Conservation (phyloP, 257 asterid genomes). For the Solanum paucissectum region DNA sequence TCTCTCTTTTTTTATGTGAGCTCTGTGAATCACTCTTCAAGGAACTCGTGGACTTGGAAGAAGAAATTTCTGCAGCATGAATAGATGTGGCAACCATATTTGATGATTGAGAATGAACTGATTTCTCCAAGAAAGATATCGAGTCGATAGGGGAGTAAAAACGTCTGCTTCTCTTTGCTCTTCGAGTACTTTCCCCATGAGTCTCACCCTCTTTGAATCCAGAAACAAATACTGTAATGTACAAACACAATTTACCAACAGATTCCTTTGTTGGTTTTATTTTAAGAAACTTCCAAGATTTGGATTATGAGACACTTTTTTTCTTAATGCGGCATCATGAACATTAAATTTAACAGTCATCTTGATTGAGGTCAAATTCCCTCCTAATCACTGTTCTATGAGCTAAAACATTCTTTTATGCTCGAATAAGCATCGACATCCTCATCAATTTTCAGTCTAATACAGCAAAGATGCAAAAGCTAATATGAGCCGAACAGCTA, state of each 20-base stretch:
- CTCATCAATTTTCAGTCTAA: not conserved
- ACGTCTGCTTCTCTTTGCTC: conserved; percentile 21
- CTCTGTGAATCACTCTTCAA: not conserved
- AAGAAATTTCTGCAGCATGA: not conserved
- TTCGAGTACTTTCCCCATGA: conserved; percentile 1
- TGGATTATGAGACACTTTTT: not conserved
- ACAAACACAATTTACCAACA: not conserved
- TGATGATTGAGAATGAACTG: not conserved
- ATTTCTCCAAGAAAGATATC: not conserved
- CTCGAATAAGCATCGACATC: not conserved
- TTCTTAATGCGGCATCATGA: not conserved
- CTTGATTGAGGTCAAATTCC: not conserved
- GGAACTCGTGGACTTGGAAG: conserved; percentile 7
- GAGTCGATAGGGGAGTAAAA: conserved; percentile 5
- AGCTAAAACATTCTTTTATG: not conserved
- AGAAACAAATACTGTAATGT: not conserved
- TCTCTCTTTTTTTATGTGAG: not conserved
- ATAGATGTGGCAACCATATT: not conserved
- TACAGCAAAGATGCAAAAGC: not conserved
- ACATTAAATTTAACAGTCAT: not conserved
- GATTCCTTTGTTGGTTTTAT: not conserved
- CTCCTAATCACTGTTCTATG: not conserved
- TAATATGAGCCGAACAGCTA: not conserved
- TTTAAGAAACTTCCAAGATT: not conserved
- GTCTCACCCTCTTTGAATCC: not conserved